Evolutionary conservation across 73 alveolate species (phyloP).

Genomic region (Paraurostyla sp.): DNA sequence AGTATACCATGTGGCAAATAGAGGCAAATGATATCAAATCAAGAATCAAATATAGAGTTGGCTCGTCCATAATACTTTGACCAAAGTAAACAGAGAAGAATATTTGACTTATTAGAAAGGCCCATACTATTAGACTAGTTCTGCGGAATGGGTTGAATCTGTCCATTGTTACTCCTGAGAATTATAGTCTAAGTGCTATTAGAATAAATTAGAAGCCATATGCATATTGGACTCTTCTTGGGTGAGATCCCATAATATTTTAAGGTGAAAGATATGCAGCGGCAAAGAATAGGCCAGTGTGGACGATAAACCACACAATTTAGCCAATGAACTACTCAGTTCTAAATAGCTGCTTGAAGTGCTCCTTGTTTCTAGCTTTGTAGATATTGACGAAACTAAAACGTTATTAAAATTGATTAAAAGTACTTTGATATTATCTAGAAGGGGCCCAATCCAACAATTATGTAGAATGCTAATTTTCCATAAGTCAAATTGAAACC

Average conservation of each 20-base stretch:
- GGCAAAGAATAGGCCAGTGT: conserved; percentile 10
- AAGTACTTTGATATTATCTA: conserved; percentile 7
- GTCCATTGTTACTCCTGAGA: conserved; percentile 47
- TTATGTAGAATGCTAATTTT: neutral
- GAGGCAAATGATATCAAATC: neutral
- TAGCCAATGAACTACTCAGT: neutral
- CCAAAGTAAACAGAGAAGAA: neutral
- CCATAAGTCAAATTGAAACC: neutral
- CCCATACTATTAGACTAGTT: conserved; percentile 43
- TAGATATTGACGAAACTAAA: conserved; percentile 25
- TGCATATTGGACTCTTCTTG: conserved; percentile 38
- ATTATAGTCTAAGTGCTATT: conserved; percentile 9
- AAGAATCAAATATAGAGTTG: neutral
- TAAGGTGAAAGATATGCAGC: conserved; percentile 55
- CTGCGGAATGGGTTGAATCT: conserved; percentile 34
- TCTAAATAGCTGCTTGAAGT: conserved; percentile 4
- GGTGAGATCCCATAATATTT: conserved; percentile 25
- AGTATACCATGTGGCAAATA: neutral
- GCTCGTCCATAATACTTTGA: conserved; percentile 42
- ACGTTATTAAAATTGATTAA: neutral
- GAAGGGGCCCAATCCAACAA: neutral
- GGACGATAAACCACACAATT: neutral
- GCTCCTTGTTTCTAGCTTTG: neutral
- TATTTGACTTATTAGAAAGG: neutral
- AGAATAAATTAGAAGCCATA: conserved; percentile 37